phyloP scores from a whole-genome alignment of 805 yeast species.

The Candida ortonii region DNA sequence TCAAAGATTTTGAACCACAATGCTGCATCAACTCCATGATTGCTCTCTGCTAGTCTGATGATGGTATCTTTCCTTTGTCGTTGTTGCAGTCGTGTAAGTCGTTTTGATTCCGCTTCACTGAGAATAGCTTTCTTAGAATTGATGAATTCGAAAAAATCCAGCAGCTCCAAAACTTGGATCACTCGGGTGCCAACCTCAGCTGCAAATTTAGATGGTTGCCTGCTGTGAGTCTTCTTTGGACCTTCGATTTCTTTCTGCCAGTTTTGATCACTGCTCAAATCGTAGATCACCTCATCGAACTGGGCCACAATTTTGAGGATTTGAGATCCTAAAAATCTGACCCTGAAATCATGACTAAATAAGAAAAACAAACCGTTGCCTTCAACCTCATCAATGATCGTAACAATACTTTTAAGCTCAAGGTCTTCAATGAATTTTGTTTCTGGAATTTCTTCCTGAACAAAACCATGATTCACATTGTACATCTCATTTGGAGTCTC shows the following conservation, averaged over 20 bases:
- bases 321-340: slow-evolving; percentile 72
- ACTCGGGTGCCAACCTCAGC: slow-evolving; percentile 76
- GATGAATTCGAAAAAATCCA: slow-evolving; percentile 65
- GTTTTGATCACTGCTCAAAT: slow-evolving; percentile 29
- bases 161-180: slow-evolving; percentile 70
- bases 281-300: slow-evolving; percentile 80
- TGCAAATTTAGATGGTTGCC: slow-evolving; percentile 67
- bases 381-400: slow-evolving; percentile 91
- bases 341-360: slow-evolving; percentile 78
- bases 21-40: slow-evolving; percentile 92
- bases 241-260: slow-evolving; percentile 12
- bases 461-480: slow-evolving; percentile 34
- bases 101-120: slow-evolving; percentile 74
- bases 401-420: slow-evolving; percentile 74
- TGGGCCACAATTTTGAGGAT: slow-evolving; percentile 76
- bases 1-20: slow-evolving; percentile 94
- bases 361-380: slow-evolving; percentile 92
- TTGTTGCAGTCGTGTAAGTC: slow-evolving; percentile 60
- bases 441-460: slow-evolving; percentile 40
- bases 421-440: slow-evolving; percentile 55
- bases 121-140: slow-evolving; percentile 46
- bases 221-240: slow-evolving; percentile 40
- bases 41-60: slow-evolving; percentile 81
- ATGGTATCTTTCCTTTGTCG: slow-evolving; percentile 63
- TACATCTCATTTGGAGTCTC: slow-evolving; percentile 34